Evolutionary conservation across 106 monocot genomes (phyloP).

Genomic region (Gastrodia elata): DNA sequence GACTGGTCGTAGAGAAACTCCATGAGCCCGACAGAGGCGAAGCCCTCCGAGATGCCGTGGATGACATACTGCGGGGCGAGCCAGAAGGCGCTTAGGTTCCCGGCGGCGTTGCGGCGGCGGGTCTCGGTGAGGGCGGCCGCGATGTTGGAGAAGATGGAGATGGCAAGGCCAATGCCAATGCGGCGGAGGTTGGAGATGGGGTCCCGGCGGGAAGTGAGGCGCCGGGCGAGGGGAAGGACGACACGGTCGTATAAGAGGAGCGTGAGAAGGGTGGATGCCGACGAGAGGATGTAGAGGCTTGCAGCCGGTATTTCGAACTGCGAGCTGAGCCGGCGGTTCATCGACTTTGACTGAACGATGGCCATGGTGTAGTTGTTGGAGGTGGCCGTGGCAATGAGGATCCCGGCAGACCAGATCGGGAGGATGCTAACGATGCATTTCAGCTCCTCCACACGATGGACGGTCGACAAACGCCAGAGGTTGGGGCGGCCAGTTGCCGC

Average conservation of each 20-base stretch:
- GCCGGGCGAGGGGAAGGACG: slow-evolving; percentile 40
- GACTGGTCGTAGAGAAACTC: slow-evolving; percentile 75
- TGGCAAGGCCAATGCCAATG: slow-evolving; percentile 44
- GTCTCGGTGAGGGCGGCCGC: slow-evolving; percentile 34
- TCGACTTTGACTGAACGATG: slow-evolving; percentile 48
- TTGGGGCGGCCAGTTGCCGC: slow-evolving; percentile 14
- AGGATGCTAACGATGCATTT: slow-evolving; percentile 55
- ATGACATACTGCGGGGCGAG: slow-evolving; percentile 51
- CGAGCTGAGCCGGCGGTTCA: slow-evolving; percentile 46
- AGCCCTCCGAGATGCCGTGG: slow-evolving; percentile 33
- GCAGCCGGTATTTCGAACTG: slow-evolving; percentile 49
- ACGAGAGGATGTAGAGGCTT: slow-evolving; percentile 40
- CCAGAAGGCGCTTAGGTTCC: slow-evolving; percentile 46
- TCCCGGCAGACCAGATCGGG: slow-evolving; percentile 51
- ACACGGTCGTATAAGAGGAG: slow-evolving; percentile 41
- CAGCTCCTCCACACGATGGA: slow-evolving; percentile 59
- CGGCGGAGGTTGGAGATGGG: slow-evolving; percentile 55
- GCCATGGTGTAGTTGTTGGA: slow-evolving; percentile 60
- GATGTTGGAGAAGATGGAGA: slow-evolving; percentile 31
- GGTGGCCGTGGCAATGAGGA: slow-evolving; percentile 27
- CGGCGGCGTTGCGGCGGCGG: slow-evolving; percentile 14
- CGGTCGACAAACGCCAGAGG: slow-evolving; percentile 47
- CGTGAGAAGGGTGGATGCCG: slow-evolving; percentile 27
- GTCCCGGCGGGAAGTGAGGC: slow-evolving; percentile 29
- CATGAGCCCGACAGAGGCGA: slow-evolving; percentile 45